A percentile compares a stretch with the other conserved stretches of the same genome.
Conservation (phyloP, 139 green algal genomes). For the Coelastrella sp. region DNA sequence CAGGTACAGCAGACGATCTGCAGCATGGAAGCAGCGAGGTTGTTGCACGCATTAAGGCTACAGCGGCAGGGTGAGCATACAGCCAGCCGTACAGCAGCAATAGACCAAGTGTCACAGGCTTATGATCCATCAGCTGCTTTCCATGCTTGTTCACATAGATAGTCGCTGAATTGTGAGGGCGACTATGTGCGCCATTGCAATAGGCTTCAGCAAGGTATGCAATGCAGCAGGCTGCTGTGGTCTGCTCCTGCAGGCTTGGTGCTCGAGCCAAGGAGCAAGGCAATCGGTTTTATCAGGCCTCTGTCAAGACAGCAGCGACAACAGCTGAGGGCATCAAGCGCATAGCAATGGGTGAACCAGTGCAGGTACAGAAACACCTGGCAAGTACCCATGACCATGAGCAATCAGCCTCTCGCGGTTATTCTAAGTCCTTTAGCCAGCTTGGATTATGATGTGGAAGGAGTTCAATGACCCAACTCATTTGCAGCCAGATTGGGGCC, state of each 20-base stretch:
- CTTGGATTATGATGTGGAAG: too few species aligned
- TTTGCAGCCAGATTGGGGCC: too few species aligned
- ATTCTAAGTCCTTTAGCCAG: too few species aligned
- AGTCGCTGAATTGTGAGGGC: too few species aligned
- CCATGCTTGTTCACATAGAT: too few species aligned
- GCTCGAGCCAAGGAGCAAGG: constrained; percentile 32
- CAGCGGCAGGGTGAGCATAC: background rate
- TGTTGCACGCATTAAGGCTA: constrained; percentile 15
- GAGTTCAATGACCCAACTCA: too few species aligned
- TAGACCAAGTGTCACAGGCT: too few species aligned
- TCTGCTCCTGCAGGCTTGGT: constrained; percentile 12
- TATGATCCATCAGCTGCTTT: too few species aligned
- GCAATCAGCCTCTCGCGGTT: too few species aligned
- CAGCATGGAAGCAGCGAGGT: background rate
- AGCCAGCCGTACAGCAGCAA: too few species aligned
- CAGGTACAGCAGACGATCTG: background rate
- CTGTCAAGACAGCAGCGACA: constrained; percentile 38
- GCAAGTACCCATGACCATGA: background rate
- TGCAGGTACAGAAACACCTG: constrained; percentile 17
- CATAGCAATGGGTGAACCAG: constrained; percentile 28
- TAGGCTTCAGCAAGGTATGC: too few species aligned
- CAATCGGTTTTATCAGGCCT: constrained; percentile 35
- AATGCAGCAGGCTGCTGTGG: background rate
- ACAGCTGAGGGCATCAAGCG: constrained; percentile 44
- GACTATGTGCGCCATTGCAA: too few species aligned